phyloP scores from a whole-genome alignment of 2,329 filamentous ascomycete genomes.

The Parastagonospora nodorum region DNA sequence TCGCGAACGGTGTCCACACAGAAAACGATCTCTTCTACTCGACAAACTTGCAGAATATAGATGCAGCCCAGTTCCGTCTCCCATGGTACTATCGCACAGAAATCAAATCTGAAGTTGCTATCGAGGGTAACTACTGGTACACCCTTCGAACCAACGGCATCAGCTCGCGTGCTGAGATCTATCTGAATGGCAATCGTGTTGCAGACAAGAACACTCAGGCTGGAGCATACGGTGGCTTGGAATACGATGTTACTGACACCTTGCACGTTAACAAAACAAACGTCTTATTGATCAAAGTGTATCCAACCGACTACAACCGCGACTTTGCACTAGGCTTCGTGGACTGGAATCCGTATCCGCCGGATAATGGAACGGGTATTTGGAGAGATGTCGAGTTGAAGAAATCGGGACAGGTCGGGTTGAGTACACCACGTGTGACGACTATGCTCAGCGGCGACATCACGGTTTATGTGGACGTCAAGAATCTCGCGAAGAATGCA shows the following conservation, averaged over 20 bases:
- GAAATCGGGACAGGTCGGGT: slow-evolving; percentile 55
- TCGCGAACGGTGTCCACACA: slow-evolving; percentile 58
- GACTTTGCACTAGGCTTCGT: slow-evolving; percentile 66
- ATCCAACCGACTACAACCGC: slow-evolving; percentile 64
- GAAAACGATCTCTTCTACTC: slow-evolving; percentile 63
- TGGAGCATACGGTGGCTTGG: slow-evolving; percentile 62
- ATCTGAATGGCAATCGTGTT: slow-evolving; percentile 61
- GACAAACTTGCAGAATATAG: slow-evolving; percentile 53
- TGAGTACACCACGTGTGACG: slow-evolving; percentile 42
- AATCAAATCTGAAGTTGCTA: slow-evolving; percentile 45
- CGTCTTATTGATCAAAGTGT: slow-evolving; percentile 58
- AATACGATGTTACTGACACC: slow-evolving; percentile 58
- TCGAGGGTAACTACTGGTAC: slow-evolving; percentile 49
- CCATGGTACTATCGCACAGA: slow-evolving; percentile 66
- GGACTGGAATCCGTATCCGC: slow-evolving; percentile 67
- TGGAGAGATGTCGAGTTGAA: slow-evolving; percentile 65
- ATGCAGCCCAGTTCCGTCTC: slow-evolving; percentile 55
- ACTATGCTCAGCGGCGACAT: slow-evolving; percentile 25
- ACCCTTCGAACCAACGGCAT: slow-evolving; percentile 64
- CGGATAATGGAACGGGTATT: slow-evolving; percentile 67
- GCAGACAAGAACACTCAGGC: slow-evolving; percentile 56
- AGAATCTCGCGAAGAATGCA: slow-evolving; percentile 18
- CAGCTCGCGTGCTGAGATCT: slow-evolving; percentile 64
- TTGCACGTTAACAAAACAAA: slow-evolving; percentile 50
- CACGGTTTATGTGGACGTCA: slow-evolving; percentile 26